phyloP scores from a whole-genome alignment of 768 basidiomycete species.

The Xerocomus brunneocitrinus region DNA sequence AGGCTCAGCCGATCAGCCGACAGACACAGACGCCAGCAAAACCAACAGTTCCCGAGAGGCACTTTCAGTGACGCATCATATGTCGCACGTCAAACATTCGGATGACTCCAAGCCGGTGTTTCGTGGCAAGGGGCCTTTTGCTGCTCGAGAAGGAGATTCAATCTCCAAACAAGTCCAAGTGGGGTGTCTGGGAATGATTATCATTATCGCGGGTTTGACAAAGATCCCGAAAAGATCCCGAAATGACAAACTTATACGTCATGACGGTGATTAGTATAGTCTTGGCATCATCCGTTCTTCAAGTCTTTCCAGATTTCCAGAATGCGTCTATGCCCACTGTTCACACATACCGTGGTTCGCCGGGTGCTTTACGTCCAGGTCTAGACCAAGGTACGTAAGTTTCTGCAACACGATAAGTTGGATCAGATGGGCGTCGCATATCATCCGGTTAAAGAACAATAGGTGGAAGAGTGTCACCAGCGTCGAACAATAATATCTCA shows the following conservation, averaged over 20 bases:
- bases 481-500: not conserved
- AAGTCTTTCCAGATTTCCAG: not conserved
- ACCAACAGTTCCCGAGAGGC: not conserved
- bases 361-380: not conserved
- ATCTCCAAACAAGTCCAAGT: not conserved
- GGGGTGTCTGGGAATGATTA: not conserved
- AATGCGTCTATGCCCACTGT: not conserved
- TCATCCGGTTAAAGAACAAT: not conserved
- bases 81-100: not conserved
- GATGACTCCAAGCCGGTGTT: not conserved
- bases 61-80: not conserved
- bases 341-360: not conserved
- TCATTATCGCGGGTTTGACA: not conserved
- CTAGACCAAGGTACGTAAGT: not conserved
- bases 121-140: not conserved
- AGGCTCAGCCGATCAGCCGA: not conserved
- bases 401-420: not conserved
- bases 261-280: not conserved
- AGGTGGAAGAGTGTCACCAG: not conserved
- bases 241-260: not conserved
- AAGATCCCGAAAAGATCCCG: not conserved
- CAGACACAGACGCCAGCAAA: not conserved
- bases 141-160: not conserved
- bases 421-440: not conserved
- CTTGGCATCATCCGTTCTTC: not conserved